Evolutionary conservation across 345 rosid species (phyloP).

Genomic region (Garcia nutans): DNA sequence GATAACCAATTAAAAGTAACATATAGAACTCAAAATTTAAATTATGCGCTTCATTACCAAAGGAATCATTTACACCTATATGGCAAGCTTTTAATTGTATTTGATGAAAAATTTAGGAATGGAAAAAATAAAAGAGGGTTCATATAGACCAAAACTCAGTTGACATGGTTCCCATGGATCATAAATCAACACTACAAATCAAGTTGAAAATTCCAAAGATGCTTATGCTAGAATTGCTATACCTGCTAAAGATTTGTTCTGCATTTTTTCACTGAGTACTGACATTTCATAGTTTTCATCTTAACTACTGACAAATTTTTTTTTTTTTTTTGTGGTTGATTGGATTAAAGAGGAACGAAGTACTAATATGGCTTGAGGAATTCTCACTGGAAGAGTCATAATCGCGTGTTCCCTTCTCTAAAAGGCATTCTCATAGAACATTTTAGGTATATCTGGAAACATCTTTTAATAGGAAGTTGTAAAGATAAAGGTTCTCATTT

Average conservation of each 20-base stretch:
- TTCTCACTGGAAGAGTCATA: slow-evolving; percentile 28
- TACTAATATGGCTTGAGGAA: slow-evolving; percentile 69
- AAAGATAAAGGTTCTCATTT: neutral
- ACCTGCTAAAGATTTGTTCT: neutral
- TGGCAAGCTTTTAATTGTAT: neutral
- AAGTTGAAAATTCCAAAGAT: too few species aligned
- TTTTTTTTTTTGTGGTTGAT: slow-evolving; percentile 7
- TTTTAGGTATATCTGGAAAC: neutral
- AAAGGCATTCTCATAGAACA: neutral
- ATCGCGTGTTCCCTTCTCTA: neutral
- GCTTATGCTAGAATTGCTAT: too few species aligned
- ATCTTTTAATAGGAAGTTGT: neutral
- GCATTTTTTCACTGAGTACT: neutral
- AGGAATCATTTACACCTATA: neutral
- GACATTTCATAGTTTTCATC: neutral
- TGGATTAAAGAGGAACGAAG: slow-evolving; percentile 59
- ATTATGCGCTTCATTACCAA: neutral
- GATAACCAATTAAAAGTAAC: neutral
- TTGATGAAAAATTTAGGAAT: too few species aligned
- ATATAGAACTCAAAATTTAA: neutral
- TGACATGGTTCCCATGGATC: too few species aligned
- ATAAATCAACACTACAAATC: too few species aligned
- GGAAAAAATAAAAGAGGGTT: too few species aligned
- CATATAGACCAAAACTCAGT: too few species aligned
- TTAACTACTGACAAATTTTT: slow-evolving; percentile 1